These are phyloP conservation scores for Parascedosporium putredinis DNA, from an alignment of 2,329 filamentous ascomycete genomes.

Conservation along the genomic window DNA sequence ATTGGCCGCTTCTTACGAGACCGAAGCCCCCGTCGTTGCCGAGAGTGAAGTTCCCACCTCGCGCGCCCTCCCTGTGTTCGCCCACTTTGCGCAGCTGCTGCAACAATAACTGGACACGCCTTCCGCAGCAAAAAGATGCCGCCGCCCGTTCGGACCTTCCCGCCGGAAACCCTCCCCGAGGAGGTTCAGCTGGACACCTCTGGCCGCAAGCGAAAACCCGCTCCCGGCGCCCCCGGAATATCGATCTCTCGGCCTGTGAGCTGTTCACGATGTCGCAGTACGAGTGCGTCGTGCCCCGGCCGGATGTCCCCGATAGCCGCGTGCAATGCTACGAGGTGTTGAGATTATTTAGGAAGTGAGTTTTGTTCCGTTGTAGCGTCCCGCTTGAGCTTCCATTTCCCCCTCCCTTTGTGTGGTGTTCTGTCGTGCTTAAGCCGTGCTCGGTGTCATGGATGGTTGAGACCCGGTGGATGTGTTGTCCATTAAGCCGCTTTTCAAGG, in stretches of 20 bases:
- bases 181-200: conserved; percentile 36
- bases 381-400: background rate
- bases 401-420: background rate
- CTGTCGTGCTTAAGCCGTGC: background rate
- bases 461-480: no score
- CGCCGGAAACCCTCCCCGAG: conserved; percentile 37
- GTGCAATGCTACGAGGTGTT: conserved; percentile 48
- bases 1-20: no score
- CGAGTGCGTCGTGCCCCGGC: conserved; percentile 43
- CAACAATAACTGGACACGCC: no score
- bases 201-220: conserved; percentile 43
- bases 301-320: conserved; percentile 31
- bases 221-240: conserved; percentile 20
- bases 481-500: no score
- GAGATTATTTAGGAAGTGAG: conserved; percentile 51
- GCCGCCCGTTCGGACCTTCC: conserved; percentile 45
- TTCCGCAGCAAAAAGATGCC: no score
- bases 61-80: no score
- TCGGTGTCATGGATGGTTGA: no score
- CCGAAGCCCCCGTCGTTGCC: no score
- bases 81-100: no score
- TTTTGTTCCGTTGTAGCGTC: conserved; percentile 4
- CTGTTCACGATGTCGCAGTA: conserved; percentile 51
- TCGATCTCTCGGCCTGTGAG: conserved; percentile 46
- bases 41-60: no score